Percentiles rank a stretch among this genome's conserved stretches.
Evolutionary conservation across 1,284 basidiomycete genomes (phyloP).

Genomic region (Exobasidium cylindrosporum): DNA sequence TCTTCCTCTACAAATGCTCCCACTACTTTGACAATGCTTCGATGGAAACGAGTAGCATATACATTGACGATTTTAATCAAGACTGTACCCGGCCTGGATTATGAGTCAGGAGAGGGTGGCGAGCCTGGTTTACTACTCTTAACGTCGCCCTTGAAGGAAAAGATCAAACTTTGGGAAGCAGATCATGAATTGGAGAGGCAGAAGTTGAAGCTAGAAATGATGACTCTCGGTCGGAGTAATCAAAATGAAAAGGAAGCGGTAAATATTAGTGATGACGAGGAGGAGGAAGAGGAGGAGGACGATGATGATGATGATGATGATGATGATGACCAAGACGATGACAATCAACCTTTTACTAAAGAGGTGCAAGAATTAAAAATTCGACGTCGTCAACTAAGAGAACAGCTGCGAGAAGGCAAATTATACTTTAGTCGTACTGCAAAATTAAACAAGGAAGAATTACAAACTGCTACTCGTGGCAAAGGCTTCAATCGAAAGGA

Average conservation of each 20-base stretch:
- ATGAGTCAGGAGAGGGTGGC: conserved; percentile 55
- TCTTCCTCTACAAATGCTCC: conserved; percentile 60
- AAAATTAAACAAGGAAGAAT: conserved; percentile 1
- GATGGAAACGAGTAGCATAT: conserved; percentile 75
- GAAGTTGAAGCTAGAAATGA: conserved; percentile 4
- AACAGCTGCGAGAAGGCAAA: conserved; percentile 53
- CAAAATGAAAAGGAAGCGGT: background rate
- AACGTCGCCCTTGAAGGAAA: conserved; percentile 67
- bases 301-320: conserved; percentile 11
- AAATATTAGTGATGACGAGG: conserved; percentile 20
- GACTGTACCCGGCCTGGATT: conserved; percentile 72
- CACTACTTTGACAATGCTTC: conserved; percentile 57
- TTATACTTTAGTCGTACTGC: conserved; percentile 25
- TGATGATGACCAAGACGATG: conserved; percentile 27
- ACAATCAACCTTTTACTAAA: conserved; percentile 26
- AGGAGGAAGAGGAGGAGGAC: conserved; percentile 28
- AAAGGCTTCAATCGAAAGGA: conserved; percentile 32
- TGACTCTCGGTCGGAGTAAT: background rate
- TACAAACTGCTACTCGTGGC: background rate
- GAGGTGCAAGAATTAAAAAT: conserved; percentile 60
- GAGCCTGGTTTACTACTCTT: conserved; percentile 56
- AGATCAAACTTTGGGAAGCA: conserved; percentile 69
- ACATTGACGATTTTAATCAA: conserved; percentile 69
- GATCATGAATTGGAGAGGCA: conserved; percentile 60
- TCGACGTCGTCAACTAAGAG: conserved; percentile 63